Conservation (phyloP, 345 rosid species). For the Ailanthus altissimus region DNA sequence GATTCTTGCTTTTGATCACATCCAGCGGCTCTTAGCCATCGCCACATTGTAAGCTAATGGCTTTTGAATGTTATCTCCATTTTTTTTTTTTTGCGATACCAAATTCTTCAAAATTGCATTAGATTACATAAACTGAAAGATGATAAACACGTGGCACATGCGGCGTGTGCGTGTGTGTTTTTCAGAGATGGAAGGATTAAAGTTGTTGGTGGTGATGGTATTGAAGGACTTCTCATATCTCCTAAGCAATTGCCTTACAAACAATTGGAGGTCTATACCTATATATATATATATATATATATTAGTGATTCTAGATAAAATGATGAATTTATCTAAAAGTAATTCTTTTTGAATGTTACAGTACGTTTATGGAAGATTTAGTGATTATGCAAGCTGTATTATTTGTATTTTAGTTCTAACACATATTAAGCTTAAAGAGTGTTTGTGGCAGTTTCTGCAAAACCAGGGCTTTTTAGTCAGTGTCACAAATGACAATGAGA, state of each 20-base stretch:
- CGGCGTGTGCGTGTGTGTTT: neutral
- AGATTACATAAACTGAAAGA: neutral
- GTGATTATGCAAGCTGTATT: neutral
- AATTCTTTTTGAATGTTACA: too few species aligned
- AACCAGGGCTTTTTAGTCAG: constrained; percentile 60
- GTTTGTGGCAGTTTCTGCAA: constrained; percentile 60
- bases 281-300: too few species aligned
- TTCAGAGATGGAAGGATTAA: constrained; percentile 72
- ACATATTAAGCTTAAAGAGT: constrained; percentile 13
- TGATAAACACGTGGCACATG: neutral
- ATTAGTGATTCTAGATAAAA: too few species aligned
- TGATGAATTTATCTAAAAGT: too few species aligned
- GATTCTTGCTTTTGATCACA: constrained; percentile 60
- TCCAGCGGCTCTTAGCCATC: constrained; percentile 60
- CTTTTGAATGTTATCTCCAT: constrained; percentile 1
- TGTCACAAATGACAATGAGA: constrained; percentile 54
- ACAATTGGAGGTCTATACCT: constrained; percentile 47
- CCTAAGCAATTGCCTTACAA: constrained; percentile 55
- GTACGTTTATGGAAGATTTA: neutral
- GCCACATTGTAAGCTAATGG: constrained; percentile 55
- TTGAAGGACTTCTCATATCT: constrained; percentile 63
- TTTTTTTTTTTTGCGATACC: neutral
- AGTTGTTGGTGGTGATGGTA: constrained; percentile 64
- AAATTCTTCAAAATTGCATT: neutral
- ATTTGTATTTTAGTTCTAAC: neutral